Percentiles rank a stretch among this genome's conserved stretches.
Conservation (phyloP, 768 basidiomycete genomes). For the Leccinum barrowsii region DNA sequence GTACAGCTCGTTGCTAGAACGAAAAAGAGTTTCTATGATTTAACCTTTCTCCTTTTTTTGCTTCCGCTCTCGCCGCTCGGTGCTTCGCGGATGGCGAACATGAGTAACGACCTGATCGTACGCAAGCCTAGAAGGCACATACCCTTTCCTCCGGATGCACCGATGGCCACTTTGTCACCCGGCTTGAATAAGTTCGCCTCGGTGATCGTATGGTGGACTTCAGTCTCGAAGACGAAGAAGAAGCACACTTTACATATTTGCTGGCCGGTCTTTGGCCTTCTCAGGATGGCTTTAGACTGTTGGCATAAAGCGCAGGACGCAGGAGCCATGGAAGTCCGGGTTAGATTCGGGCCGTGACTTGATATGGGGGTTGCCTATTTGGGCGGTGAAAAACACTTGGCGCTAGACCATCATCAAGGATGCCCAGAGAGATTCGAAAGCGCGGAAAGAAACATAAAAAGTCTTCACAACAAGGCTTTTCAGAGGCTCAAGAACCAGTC, state of each 20-base stretch:
- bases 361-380: conserved; percentile 7
- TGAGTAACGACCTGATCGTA: background rate
- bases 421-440: conserved; percentile 76
- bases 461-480: conserved; percentile 23
- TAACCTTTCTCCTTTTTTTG: conserved; percentile 31
- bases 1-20: background rate
- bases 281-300: conserved; percentile 78
- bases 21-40: background rate
- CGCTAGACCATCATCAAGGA: conserved; percentile 21
- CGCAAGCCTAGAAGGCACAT: conserved; percentile 10
- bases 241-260: conserved; percentile 97
- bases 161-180: conserved; percentile 93
- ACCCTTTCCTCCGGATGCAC: conserved; percentile 99
- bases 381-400: background rate
- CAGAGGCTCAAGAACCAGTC: background rate
- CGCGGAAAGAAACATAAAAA: conserved; percentile 76
- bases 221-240: conserved; percentile 96
- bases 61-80: conserved; percentile 44
- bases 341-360: background rate
- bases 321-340: conserved; percentile 62
- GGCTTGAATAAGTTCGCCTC: conserved; percentile 79
- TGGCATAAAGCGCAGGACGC: conserved; percentile 75
- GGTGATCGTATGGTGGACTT: conserved; percentile 94
- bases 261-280: conserved; percentile 94
- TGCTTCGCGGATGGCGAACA: conserved; percentile 47